phyloP scores from a whole-genome alignment of 139 green algal genomes.

The Tetraselmis chui region DNA sequence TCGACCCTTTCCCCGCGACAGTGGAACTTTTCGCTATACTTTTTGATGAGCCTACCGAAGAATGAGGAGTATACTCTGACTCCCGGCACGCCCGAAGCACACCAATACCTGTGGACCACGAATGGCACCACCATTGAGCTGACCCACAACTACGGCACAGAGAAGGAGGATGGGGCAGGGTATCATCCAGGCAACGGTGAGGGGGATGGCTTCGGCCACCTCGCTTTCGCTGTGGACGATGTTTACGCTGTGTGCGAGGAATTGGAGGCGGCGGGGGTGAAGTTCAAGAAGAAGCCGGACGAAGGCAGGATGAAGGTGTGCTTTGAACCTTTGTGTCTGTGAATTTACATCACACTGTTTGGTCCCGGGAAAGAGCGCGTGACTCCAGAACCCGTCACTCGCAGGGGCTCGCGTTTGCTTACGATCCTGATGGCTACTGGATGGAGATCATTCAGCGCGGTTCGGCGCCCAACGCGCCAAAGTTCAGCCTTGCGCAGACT shows the following conservation, averaged over 20 bases:
- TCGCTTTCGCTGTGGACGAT: conserved; percentile 14
- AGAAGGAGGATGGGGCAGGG: not conserved
- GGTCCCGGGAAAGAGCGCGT: too few species aligned
- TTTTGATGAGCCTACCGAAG: conserved; percentile 1
- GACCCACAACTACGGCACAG: conserved; percentile 16
- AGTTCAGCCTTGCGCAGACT: conserved; percentile 43
- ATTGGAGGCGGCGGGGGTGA: conserved; percentile 7
- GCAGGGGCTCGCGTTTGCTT: conserved; percentile 44
- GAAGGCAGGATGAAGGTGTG: conserved; percentile 26
- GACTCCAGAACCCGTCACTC: too few species aligned
- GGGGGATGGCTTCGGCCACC: conserved; percentile 16
- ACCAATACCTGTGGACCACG: conserved; percentile 6
- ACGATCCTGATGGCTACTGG: conserved; percentile 48
- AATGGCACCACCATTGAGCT: conserved; percentile 7
- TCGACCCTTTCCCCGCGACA: not conserved
- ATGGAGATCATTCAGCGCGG: conserved; percentile 38
- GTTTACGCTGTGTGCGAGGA: conserved; percentile 4
- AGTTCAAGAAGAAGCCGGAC: conserved; percentile 26
- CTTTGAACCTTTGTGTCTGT: too few species aligned
- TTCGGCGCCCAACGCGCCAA: not conserved
- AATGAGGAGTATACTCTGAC: not conserved
- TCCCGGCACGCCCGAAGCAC: conserved; percentile 3
- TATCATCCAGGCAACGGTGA: conserved; percentile 17
- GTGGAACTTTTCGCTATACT: conserved; percentile 14
- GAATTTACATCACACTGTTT: too few species aligned